These are phyloP conservation scores for Penicillium roqueforti DNA, from an alignment of 495 filamentous ascomycete genomes.

Conservation along the genomic window DNA sequence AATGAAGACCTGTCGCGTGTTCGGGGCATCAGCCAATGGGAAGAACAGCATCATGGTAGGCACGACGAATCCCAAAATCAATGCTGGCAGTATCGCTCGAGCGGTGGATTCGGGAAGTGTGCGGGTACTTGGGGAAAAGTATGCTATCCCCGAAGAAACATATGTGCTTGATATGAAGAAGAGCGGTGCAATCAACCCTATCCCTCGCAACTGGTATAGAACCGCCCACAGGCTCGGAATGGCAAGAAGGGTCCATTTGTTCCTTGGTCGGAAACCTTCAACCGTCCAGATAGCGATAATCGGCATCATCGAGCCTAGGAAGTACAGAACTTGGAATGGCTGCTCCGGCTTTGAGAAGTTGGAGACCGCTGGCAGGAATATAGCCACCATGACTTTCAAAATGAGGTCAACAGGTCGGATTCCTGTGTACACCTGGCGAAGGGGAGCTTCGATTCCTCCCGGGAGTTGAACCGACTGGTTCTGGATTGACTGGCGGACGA, in stretches of 20 bases:
- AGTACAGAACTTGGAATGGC: slow-evolving; percentile 14
- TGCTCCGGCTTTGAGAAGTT: slow-evolving; percentile 6
- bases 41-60: slow-evolving; percentile 14
- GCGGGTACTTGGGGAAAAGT: slow-evolving; percentile 4
- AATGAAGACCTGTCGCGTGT: slow-evolving; percentile 8
- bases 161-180: slow-evolving; percentile 12
- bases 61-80: slow-evolving; percentile 14
- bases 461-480: not conserved
- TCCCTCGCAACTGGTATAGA: slow-evolving; percentile 18
- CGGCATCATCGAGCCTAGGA: slow-evolving; percentile 13
- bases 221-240: slow-evolving; percentile 14
- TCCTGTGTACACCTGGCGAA: slow-evolving; percentile 11
- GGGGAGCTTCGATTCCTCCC: not conserved
- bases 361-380: slow-evolving; percentile 12
- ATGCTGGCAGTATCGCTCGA: slow-evolving; percentile 12
- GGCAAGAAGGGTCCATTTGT: slow-evolving; percentile 14
- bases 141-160: not conserved
- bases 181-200: slow-evolving; percentile 17
- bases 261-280: slow-evolving; percentile 15
- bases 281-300: slow-evolving; percentile 17
- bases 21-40: slow-evolving; percentile 2
- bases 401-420: slow-evolving; percentile 4
- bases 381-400: slow-evolving; percentile 5
- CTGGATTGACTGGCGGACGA: slow-evolving; percentile 5
- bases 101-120: slow-evolving; percentile 2